Percentiles rank a stretch among this genome's conserved stretches.
phyloP scores from a whole-genome alignment of 2,329 filamentous ascomycete species.

The Verticillium alfalfae region DNA sequence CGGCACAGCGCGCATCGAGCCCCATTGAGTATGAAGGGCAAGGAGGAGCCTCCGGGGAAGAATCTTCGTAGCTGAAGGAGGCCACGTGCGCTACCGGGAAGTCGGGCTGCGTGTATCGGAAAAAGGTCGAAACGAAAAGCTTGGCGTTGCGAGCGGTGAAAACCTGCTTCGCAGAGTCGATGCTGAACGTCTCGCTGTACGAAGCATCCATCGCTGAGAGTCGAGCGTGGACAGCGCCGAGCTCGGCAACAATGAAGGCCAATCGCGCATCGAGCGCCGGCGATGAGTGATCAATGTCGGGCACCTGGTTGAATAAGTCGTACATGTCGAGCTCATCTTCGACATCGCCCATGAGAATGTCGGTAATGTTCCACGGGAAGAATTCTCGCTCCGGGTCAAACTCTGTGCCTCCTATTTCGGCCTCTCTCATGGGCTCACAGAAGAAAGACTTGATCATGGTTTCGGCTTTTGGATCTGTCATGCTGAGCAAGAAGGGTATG shows the following conservation, averaged over 20 bases:
- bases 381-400: conserved; percentile 1
- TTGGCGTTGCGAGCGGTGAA: conserved; percentile 14
- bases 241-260: conserved; percentile 5
- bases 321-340: conserved; percentile 2
- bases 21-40: conserved; percentile 12
- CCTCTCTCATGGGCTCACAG: conserved; percentile 7
- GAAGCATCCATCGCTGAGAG: conserved; percentile 7
- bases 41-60: conserved; percentile 10
- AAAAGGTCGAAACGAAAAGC: conserved; percentile 15
- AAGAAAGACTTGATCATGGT: conserved; percentile 15
- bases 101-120: conserved; percentile 17
- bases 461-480: conserved; percentile 17
- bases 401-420: conserved; percentile 1
- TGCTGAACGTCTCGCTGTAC: conserved; percentile 10
- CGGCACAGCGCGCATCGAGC: conserved; percentile 11
- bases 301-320: conserved; percentile 1
- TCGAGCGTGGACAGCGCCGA: conserved; percentile 9
- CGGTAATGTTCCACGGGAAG: conserved; percentile 9
- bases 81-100: conserved; percentile 20
- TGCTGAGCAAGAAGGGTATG: conserved; percentile 16
- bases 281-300: neutral
- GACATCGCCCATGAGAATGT: conserved; percentile 4
- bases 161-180: conserved; percentile 7
- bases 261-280: conserved; percentile 1
- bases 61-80: conserved; percentile 12